Percentiles rank a stretch among this genome's conserved stretches.
phyloP scores from a whole-genome alignment of 2,329 filamentous ascomycete species.

The Trichophyton benhamiae region DNA sequence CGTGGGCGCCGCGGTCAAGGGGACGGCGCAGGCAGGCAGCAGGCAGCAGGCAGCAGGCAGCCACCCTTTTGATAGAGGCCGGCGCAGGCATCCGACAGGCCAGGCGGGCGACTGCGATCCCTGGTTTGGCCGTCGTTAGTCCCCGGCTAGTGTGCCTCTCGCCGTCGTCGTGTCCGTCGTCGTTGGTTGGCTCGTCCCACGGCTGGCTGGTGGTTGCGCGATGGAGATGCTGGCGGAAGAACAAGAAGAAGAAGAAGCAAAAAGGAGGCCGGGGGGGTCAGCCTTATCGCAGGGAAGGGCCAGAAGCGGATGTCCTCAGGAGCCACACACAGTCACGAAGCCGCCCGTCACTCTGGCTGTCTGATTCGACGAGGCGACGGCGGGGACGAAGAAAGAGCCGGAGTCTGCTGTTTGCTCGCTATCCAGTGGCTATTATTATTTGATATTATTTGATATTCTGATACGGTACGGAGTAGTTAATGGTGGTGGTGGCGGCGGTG shows the following conservation, averaged over 20 bases:
- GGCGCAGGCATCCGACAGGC: background rate
- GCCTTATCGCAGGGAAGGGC: constrained; percentile 3
- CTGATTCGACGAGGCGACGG: no score
- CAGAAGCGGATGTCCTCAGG: background rate
- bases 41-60: background rate
- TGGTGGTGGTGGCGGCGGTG: no score
- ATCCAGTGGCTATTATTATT: no score
- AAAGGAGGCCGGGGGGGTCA: background rate
- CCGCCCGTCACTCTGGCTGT: no score
- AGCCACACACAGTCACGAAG: no score
- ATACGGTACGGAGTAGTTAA: no score
- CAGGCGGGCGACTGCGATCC: background rate
- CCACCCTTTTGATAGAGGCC: background rate
- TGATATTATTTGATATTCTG: no score
- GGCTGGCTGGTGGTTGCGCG: background rate
- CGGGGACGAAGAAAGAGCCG: no score
- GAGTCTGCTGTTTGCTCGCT: no score
- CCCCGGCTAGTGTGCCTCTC: background rate
- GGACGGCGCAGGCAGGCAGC: background rate
- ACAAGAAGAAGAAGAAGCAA: background rate
- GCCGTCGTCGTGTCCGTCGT: background rate
- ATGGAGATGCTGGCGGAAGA: no score
- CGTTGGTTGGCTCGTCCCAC: background rate
- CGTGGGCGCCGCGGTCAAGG: background rate
- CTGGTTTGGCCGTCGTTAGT: background rate